A percentile compares a stretch with the other conserved stretches of the same genome.
phyloP scores from a whole-genome alignment of 345 rosid genomes.

The Raphanus sativus region DNA sequence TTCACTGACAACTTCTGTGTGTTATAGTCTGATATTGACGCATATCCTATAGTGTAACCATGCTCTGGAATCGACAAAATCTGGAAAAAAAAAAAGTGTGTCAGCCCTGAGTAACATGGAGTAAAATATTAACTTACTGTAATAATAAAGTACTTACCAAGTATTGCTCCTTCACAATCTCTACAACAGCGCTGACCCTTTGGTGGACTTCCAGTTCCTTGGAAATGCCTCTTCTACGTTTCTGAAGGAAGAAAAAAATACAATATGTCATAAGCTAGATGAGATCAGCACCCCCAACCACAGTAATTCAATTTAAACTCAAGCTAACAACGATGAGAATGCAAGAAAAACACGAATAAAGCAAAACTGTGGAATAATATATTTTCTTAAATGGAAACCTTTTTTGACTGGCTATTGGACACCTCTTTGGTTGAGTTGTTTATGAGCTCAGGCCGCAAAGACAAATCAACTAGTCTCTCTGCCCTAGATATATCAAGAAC shows the following conservation, averaged over 20 bases:
- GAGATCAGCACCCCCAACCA: not conserved
- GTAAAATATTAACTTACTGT: conserved; percentile 14
- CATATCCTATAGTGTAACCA: conserved; percentile 75
- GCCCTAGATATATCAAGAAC: conserved; percentile 84
- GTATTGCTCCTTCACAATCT: conserved; percentile 95
- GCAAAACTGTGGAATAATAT: conserved; percentile 9
- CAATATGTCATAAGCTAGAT: conserved; percentile 16
- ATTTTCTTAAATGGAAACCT: conserved; percentile 47
- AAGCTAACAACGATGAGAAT: conserved; percentile 1
- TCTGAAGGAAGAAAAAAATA: conserved; percentile 44
- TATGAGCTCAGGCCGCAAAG: conserved; percentile 71
- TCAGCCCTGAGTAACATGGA: conserved; percentile 28
- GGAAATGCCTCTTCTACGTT: conserved; percentile 64
- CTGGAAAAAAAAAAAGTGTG: conserved; percentile 50
- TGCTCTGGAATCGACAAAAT: conserved; percentile 84
- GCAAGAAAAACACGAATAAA: conserved; percentile 14
- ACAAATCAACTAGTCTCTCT: conserved; percentile 82
- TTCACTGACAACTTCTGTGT: conserved; percentile 66
- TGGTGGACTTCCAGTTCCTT: conserved; percentile 74
- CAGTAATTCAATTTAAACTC: conserved; percentile 8
- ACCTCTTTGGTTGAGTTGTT: conserved; percentile 44
- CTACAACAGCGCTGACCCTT: conserved; percentile 73
- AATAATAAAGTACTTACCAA: conserved; percentile 54
- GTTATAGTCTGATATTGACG: conserved; percentile 79
- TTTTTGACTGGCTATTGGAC: conserved; percentile 46